Evolutionary conservation across 441 rosid genomes (phyloP).

Genomic region (Bocquillonia castaneifolia): DNA sequence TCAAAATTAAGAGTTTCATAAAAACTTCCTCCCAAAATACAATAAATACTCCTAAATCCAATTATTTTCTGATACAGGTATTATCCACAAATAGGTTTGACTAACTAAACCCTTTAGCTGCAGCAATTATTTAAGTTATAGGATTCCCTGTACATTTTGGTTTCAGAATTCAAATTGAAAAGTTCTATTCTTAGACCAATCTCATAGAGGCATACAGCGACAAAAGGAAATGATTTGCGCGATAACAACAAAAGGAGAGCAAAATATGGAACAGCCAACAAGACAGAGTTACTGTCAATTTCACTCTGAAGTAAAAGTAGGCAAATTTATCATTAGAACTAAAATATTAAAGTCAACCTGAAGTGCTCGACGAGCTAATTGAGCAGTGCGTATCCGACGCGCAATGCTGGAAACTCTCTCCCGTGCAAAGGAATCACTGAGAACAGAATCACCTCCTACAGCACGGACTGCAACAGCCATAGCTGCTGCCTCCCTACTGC

Average conservation of each 20-base stretch:
- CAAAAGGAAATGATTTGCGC: neutral
- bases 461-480: slow-evolving; percentile 99
- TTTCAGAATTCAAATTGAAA: slow-evolving; percentile 1
- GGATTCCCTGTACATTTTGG: neutral
- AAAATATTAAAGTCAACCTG: slow-evolving; percentile 45
- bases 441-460: slow-evolving; percentile 99
- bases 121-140: neutral
- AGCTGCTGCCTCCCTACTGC: slow-evolving; percentile 99
- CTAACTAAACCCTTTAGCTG: neutral
- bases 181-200: neutral
- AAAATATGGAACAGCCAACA: neutral
- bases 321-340: neutral
- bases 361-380: slow-evolving; percentile 86
- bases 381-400: slow-evolving; percentile 85
- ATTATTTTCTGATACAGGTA: too few species aligned
- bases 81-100: neutral
- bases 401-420: slow-evolving; percentile 99
- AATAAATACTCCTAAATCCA: neutral
- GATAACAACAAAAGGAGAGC: neutral
- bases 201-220: neutral
- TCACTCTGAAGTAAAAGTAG: neutral
- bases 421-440: slow-evolving; percentile 97
- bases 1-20: slow-evolving; percentile 5
- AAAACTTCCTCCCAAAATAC: neutral
- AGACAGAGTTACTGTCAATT: neutral